Conservation (phyloP, 1,284 basidiomycete genomes). For the Malassezia brasiliensis region DNA sequence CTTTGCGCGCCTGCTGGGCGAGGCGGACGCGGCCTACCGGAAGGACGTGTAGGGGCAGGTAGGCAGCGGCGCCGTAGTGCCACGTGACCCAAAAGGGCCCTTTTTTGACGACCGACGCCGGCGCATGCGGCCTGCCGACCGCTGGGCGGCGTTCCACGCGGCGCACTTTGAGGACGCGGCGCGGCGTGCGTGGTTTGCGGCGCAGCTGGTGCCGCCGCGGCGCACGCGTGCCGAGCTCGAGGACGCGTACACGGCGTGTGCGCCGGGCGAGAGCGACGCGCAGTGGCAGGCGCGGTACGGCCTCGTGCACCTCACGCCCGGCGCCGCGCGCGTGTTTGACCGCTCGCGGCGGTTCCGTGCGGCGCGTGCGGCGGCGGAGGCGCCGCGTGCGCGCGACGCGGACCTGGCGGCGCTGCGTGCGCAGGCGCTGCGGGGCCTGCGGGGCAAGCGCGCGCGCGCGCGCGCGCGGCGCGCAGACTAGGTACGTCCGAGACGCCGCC, state of each 20-base stretch:
- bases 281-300: conserved; percentile 15
- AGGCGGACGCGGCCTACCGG: neutral
- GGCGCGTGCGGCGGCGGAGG: neutral
- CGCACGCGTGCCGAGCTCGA: conserved; percentile 4
- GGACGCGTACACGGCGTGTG: conserved; percentile 8
- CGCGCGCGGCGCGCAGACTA: no score
- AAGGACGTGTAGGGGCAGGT: neutral
- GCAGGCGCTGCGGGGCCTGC: conserved; percentile 8
- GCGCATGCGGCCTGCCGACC: neutral
- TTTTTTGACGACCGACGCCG: neutral
- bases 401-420: conserved; percentile 6
- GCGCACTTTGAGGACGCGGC: conserved; percentile 9
- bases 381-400: neutral
- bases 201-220: neutral
- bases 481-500: neutral
- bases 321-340: conserved; percentile 18
- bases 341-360: conserved; percentile 15
- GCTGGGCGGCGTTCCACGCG: conserved; percentile 9
- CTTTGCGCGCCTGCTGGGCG: neutral
- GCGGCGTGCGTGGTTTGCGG: conserved; percentile 12
- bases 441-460: neutral
- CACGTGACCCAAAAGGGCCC: neutral
- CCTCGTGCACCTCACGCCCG: conserved; percentile 15
- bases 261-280: conserved; percentile 3
- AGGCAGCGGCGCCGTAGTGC: no score